Conservation (phyloP, 441 rosid species). For the Breynia disticha region DNA sequence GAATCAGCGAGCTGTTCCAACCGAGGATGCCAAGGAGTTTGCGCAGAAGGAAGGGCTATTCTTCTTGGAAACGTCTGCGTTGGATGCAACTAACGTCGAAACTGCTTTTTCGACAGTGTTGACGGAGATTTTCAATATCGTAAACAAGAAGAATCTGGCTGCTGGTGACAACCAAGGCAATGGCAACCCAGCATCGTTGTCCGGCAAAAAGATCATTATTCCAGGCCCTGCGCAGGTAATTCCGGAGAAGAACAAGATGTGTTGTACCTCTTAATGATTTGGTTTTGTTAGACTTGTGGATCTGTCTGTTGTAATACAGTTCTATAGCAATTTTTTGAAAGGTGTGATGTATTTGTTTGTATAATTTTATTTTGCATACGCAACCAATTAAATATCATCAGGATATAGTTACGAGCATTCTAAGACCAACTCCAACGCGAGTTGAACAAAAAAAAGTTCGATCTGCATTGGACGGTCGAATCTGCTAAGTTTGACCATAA, state of each 20-base stretch:
- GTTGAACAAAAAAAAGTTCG: no score
- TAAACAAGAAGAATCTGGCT: conserved; percentile 67
- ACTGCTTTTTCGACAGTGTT: conserved; percentile 69
- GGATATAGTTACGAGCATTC: no score
- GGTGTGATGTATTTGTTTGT: conserved; percentile 32
- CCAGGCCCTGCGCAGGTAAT: conserved; percentile 73
- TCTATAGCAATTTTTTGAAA: conserved; percentile 26
- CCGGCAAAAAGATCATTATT: conserved; percentile 70
- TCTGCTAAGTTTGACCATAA: no score
- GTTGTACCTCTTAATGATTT: conserved; percentile 50
- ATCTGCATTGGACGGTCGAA: no score
- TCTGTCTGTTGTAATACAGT: conserved; percentile 2
- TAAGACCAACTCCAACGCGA: no score
- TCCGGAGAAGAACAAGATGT: conserved; percentile 46
- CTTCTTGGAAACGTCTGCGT: conserved; percentile 93
- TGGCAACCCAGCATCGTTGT: conserved; percentile 52
- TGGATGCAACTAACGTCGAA: conserved; percentile 72
- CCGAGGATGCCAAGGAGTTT: conserved; percentile 71
- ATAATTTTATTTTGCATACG: conserved; percentile 24
- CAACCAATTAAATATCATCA: conserved; percentile 20
- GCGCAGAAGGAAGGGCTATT: conserved; percentile 80
- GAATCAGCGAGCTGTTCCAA: conserved; percentile 56
- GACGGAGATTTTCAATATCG: conserved; percentile 68
- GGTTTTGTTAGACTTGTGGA: conserved; percentile 6
- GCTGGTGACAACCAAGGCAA: conserved; percentile 44